These are phyloP conservation scores for Flueggea neowawraea DNA, from an alignment of 441 rosid genomes.

Conservation along the genomic window DNA sequence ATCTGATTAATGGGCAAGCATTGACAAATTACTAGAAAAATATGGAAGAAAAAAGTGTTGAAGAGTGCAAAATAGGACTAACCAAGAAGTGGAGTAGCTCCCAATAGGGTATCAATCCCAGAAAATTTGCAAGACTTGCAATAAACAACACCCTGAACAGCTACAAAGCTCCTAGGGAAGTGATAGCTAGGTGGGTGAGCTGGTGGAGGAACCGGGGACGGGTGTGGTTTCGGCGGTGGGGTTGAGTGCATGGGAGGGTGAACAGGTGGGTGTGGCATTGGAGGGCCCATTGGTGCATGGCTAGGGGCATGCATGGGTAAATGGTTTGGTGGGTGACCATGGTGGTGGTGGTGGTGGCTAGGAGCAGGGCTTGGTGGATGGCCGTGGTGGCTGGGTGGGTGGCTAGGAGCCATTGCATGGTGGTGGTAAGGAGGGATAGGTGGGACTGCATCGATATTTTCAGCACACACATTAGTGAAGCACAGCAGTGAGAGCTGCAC, in stretches of 20 bases:
- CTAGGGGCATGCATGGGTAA: constrained; percentile 25
- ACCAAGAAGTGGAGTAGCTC: constrained; percentile 61
- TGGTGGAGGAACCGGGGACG: not conserved
- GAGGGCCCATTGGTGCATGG: constrained; percentile 13
- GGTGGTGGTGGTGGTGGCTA: constrained; percentile 14
- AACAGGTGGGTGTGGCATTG: constrained; percentile 4
- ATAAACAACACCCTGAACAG: constrained; percentile 62
- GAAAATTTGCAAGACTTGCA: constrained; percentile 77
- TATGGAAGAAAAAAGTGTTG: too few relatives aligned
- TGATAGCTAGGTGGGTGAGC: constrained; percentile 26
- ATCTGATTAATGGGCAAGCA: too few relatives aligned
- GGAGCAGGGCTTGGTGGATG: constrained; percentile 25
- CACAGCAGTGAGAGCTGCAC: constrained; percentile 20
- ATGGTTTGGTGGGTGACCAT: constrained; percentile 18
- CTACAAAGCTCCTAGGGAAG: constrained; percentile 39
- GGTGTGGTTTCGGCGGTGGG: not conserved
- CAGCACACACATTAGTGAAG: constrained; percentile 18
- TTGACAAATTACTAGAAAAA: too few relatives aligned
- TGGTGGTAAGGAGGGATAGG: constrained; percentile 19
- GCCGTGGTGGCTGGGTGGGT: constrained; percentile 13
- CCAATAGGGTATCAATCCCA: constrained; percentile 47
- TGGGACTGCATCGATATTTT: constrained; percentile 11
- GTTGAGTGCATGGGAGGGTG: constrained; percentile 17
- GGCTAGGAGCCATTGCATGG: constrained; percentile 20
- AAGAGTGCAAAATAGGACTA: not conserved